Evolutionary conservation across 2,329 filamentous ascomycete species (phyloP).

Genomic region (Raffaelea arxii): DNA sequence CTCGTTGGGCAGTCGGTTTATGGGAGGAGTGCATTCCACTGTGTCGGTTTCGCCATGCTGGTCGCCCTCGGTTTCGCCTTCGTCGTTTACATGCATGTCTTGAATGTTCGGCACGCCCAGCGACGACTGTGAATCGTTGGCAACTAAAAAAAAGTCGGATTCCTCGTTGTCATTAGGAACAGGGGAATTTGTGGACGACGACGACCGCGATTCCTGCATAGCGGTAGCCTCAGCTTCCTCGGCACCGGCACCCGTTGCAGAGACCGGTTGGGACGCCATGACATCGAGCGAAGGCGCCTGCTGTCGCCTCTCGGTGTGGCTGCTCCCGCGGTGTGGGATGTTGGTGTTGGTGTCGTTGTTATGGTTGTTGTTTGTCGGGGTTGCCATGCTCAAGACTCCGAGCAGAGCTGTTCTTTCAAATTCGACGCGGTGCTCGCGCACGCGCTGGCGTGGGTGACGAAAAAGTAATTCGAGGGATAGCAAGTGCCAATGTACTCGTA

Average conservation of each 20-base stretch:
- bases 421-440: too few relatives aligned
- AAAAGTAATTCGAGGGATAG: too few relatives aligned
- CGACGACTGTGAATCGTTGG: slow-evolving; percentile 90
- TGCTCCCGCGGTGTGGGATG: neutral
- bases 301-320: slow-evolving; percentile 2
- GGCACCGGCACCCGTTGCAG: slow-evolving; percentile 21
- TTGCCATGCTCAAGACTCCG: too few relatives aligned
- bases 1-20: slow-evolving; percentile 82
- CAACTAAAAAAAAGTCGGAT: slow-evolving; percentile 81
- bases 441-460: too few relatives aligned
- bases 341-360: too few relatives aligned
- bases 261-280: slow-evolving; percentile 13
- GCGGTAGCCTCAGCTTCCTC: neutral
- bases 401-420: too few relatives aligned
- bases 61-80: slow-evolving; percentile 27
- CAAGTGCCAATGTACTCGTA: too few relatives aligned
- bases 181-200: slow-evolving; percentile 66
- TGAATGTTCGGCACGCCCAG: slow-evolving; percentile 70
- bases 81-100: slow-evolving; percentile 60
- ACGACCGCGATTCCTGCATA: slow-evolving; percentile 43
- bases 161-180: slow-evolving; percentile 75
- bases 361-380: too few relatives aligned
- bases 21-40: slow-evolving; percentile 59
- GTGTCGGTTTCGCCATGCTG: neutral
- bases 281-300: slow-evolving; percentile 14